These are phyloP conservation scores for Aristolochia californica DNA, from an alignment of 164 flowering plant species.

Conservation along the genomic window DNA sequence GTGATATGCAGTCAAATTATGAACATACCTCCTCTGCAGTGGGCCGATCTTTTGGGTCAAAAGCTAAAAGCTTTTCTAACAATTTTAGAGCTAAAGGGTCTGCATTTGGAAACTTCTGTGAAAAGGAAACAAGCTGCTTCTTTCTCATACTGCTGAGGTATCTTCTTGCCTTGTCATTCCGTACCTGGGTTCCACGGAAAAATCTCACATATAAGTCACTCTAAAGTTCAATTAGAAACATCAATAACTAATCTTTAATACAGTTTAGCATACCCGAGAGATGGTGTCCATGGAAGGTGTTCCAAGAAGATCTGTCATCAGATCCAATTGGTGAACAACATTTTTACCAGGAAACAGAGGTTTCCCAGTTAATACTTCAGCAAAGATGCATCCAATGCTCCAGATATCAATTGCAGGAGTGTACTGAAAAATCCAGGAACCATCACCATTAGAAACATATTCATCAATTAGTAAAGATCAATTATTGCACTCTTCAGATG, in stretches of 20 bases:
- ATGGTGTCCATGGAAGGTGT: constrained; percentile 82
- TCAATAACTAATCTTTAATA: neutral
- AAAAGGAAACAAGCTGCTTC: constrained; percentile 66
- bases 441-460: constrained; percentile 4
- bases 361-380: constrained; percentile 82
- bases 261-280: constrained; percentile 45
- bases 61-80: constrained; percentile 74
- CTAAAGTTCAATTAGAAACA: neutral
- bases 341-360: constrained; percentile 96
- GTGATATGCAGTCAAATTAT: neutral
- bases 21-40: constrained; percentile 81
- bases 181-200: constrained; percentile 37
- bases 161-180: constrained; percentile 89
- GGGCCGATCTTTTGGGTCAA: constrained; percentile 92
- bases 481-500: neutral
- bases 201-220: neutral
- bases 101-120: constrained; percentile 82
- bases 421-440: constrained; percentile 41
- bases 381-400: constrained; percentile 98
- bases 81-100: constrained; percentile 72
- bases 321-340: constrained; percentile 93
- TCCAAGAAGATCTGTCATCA: constrained; percentile 95
- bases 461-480: neutral
- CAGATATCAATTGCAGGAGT: constrained; percentile 96
- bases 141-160: constrained; percentile 84